Evolutionary conservation across 148 eudicot species (phyloP).

Genomic region (Cornus kousa): DNA sequence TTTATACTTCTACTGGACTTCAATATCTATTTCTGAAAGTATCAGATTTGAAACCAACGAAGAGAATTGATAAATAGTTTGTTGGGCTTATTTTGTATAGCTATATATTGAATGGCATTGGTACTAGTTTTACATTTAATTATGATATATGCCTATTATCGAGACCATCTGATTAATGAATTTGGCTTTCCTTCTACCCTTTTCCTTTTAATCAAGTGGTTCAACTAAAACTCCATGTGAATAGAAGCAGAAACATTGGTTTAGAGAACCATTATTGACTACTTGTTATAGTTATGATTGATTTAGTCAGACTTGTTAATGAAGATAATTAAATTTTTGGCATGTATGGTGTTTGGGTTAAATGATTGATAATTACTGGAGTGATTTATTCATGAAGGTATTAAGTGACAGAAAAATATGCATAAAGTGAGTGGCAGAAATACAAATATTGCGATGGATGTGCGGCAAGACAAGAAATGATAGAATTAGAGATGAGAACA

Average conservation of each 20-base stretch:
- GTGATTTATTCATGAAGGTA: not conserved
- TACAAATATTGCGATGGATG: too few species aligned
- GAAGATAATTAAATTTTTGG: not conserved
- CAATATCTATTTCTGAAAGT: not conserved
- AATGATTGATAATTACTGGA: not conserved
- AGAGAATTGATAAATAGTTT: not conserved
- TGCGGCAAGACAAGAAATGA: too few species aligned
- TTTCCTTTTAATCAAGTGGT: not conserved
- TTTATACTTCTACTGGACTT: not conserved
- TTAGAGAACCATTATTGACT: not conserved
- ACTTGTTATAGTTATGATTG: not conserved
- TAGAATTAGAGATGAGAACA: too few species aligned
- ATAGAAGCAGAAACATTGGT: not conserved
- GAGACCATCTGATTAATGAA: not conserved
- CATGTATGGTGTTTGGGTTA: not conserved
- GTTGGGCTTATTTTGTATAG: not conserved
- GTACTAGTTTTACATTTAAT: not conserved
- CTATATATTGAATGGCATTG: too few species aligned
- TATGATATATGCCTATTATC: not conserved
- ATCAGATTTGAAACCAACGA: not conserved
- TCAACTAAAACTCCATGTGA: not conserved
- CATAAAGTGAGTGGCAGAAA: too few species aligned
- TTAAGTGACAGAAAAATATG: too few species aligned
- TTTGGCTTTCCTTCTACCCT: not conserved
- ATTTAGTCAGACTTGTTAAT: not conserved